Conservation (phyloP, 208 protist genomes). For the Leishmania martiniquensis region DNA sequence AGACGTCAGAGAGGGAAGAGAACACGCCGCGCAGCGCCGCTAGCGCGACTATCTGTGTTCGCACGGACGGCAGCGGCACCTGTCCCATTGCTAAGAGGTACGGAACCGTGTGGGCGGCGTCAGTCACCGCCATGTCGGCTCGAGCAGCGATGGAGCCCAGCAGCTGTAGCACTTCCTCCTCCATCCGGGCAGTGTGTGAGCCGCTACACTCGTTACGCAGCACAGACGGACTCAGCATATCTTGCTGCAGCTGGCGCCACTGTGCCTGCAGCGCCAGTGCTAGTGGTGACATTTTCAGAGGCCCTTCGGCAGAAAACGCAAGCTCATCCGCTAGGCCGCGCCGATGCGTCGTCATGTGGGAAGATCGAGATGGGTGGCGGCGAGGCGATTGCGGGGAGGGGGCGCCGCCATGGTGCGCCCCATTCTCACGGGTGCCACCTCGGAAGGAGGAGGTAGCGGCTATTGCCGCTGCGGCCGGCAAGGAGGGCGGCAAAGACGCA, state of each 20-base stretch:
- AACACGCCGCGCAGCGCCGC: constrained; percentile 51
- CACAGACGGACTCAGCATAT: constrained; percentile 23
- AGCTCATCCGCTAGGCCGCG: not conserved
- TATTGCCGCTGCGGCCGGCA: not conserved
- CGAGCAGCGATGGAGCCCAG: constrained; percentile 35
- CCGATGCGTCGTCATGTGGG: not conserved
- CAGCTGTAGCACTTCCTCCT: constrained; percentile 43
- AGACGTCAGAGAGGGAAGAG: constrained; percentile 31
- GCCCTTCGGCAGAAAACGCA: not conserved
- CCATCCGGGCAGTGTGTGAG: constrained; percentile 9
- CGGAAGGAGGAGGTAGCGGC: not conserved
- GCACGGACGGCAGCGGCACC: constrained; percentile 52
- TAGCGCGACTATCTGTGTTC: constrained; percentile 64
- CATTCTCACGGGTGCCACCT: not conserved
- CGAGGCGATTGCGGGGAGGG: not conserved
- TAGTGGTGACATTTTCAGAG: constrained; percentile 33
- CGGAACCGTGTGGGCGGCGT: constrained; percentile 51
- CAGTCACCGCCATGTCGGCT: constrained; percentile 38
- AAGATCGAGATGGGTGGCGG: not conserved
- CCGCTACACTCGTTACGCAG: constrained; percentile 11
- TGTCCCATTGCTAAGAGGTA: constrained; percentile 71
- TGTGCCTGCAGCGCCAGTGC: constrained; percentile 51
- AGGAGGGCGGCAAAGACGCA: not conserved
- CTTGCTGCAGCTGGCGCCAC: constrained; percentile 50
- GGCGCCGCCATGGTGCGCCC: not conserved